phyloP scores from a whole-genome alignment of 257 asterid species.

The Penstemon davidsonii region DNA sequence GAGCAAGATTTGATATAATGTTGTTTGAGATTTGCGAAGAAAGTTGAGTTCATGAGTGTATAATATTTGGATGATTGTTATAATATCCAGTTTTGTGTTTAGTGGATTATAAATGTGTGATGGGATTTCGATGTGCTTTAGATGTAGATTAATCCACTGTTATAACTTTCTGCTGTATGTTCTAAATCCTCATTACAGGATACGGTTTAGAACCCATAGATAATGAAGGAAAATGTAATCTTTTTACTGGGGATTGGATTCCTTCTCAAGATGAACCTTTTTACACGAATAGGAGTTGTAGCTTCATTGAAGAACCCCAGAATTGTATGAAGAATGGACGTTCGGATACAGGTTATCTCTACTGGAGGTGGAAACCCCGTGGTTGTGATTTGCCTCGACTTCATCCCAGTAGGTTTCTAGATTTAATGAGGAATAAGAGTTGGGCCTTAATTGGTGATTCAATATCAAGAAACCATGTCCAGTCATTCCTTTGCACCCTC shows the following conservation, averaged over 20 bases:
- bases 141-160: constrained; percentile 4
- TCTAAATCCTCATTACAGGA: constrained; percentile 21
- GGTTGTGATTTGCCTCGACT: constrained; percentile 58
- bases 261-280: constrained; percentile 56
- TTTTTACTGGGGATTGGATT: constrained; percentile 75
- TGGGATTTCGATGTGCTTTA: constrained; percentile 2
- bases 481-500: constrained; percentile 72
- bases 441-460: constrained; percentile 87
- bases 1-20: constrained; percentile 15
- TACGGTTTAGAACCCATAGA: constrained; percentile 21
- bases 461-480: constrained; percentile 73
- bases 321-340: constrained; percentile 79
- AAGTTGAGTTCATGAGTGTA: background rate
- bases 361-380: constrained; percentile 85
- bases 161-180: constrained; percentile 8
- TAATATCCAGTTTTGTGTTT: background rate
- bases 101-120: background rate
- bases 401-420: constrained; percentile 55
- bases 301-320: constrained; percentile 60
- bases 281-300: constrained; percentile 66
- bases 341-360: constrained; percentile 61
- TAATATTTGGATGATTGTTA: background rate
- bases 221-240: constrained; percentile 50
- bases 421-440: constrained; percentile 60
- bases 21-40: constrained; percentile 6